Base-by-base conservation (phyloP, 129 eudicot species). In the Artemisia annua region DNA sequence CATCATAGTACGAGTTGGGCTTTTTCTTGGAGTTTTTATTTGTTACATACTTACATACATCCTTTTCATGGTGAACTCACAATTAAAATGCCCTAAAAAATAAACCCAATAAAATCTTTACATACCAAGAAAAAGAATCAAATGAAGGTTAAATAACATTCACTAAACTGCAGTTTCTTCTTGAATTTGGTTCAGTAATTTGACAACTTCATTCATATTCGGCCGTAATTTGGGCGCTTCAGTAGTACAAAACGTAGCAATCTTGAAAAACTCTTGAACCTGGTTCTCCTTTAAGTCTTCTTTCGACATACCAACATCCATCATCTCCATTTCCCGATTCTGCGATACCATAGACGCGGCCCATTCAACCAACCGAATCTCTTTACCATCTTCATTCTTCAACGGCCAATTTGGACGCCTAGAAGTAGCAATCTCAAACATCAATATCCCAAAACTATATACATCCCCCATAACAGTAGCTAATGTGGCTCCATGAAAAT, bases 361-460 rank as follows among this genome's bases (percentile, higher is more conserved):
- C 96, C 98, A 90, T 24, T 86, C 89, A 30, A 87, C 69, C 43
- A 90, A 16, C 75, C 97, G 65, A 14, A 89, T 70, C 48, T 89
- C 98, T 77, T 69, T 75, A 8, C 82, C 87, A 5, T 78, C 54
- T 6, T 83, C 89, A 0, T 53, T 78, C 55, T 67, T 80, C n/a
- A 89, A 54, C 2, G 95, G 92, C 82, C 76, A 85, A 52, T 84
- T 89, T 20, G 98, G 96, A 3, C 98, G 79, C 53, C 81, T 76
- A 35, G 86, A 88, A 4, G 88, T 82, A 0, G 70, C 82, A 15
- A 86, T 61, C 80, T 93, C 98, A 59, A 93, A 24, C 92, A 88
- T 84, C 11, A 93, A 50, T 12, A 84, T 81, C 35, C 98, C 98
- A 70, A 93, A 93, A 66, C 98, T 93, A 46, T 93, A 93, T 0